phyloP scores from a whole-genome alignment of 345 rosid species.

The Lepidium aucheri region DNA sequence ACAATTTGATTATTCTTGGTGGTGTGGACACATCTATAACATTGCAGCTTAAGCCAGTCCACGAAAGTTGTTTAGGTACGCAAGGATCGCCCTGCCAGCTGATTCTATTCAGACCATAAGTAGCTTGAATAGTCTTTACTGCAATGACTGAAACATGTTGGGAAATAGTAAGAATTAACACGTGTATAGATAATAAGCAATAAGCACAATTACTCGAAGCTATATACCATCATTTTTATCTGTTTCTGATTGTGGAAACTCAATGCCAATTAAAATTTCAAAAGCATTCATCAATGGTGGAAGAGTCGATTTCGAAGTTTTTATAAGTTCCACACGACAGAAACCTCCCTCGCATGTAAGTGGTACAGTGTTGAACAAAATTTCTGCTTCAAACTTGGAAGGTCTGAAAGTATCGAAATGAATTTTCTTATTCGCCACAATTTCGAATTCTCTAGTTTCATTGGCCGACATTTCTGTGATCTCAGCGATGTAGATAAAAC shows the following conservation, averaged over 20 bases:
- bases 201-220: not conserved
- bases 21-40: not conserved
- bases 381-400: not conserved
- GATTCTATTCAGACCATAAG: too few relatives aligned
- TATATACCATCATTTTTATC: conserved; percentile 13
- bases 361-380: not conserved
- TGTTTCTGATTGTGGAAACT: conserved; percentile 4
- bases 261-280: not conserved
- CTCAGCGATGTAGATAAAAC: conserved; percentile 21
- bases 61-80: not conserved
- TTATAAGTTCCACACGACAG: not conserved
- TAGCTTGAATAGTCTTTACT: too few relatives aligned
- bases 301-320: not conserved
- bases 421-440: not conserved
- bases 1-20: conserved; percentile 32
- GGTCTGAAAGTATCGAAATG: not conserved
- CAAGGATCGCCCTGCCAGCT: not conserved
- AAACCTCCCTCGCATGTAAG: not conserved
- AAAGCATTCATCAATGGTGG: conserved; percentile 23
- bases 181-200: not conserved
- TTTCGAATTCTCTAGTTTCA: not conserved
- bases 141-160: conserved; percentile 2
- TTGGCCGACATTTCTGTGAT: not conserved
- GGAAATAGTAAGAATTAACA: not conserved
- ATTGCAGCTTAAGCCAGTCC: conserved; percentile 31